These are phyloP conservation scores for Erythrobasidium yunnanense DNA, from an alignment of 768 basidiomycete genomes.

Conservation along the genomic window DNA sequence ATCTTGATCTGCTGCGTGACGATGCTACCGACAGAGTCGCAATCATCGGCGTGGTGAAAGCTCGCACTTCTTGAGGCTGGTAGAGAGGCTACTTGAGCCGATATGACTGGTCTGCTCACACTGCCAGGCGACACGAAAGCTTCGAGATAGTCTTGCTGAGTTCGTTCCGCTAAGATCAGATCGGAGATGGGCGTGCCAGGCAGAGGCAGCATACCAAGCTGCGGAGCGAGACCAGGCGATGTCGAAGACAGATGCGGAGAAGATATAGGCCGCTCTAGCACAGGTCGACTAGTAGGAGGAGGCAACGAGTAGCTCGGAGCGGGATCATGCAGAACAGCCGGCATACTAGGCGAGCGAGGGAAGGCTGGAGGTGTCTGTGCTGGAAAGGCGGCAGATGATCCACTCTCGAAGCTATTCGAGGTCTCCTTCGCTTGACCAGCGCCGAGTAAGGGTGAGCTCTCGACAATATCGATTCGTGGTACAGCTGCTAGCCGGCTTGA, in stretches of 20 bases:
- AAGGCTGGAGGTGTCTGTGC: background rate
- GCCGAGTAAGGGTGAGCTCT: background rate
- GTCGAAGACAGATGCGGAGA: too few species aligned
- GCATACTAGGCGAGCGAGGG: background rate
- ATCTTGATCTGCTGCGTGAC: background rate
- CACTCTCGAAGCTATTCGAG: too few species aligned
- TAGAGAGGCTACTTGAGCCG: too few species aligned
- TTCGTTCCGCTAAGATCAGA: too few species aligned
- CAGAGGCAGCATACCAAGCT: background rate
- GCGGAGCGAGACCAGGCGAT: background rate
- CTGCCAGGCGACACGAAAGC: too few species aligned
- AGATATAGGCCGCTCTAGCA: too few species aligned
- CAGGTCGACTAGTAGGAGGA: too few species aligned
- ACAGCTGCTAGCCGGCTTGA: background rate
- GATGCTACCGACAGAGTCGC: background rate
- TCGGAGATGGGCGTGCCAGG: background rate
- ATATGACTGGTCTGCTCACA: too few species aligned
- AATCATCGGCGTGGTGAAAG: background rate
- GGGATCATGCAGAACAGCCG: background rate
- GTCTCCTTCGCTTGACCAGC: too few species aligned
- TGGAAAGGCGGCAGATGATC: too few species aligned
- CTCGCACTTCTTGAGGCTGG: too few species aligned
- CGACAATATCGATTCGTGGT: background rate
- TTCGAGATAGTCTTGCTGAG: too few species aligned
- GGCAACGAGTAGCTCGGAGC: background rate